Evolutionary conservation across 1,284 basidiomycete genomes (phyloP).

Genomic region (Trichosporon coremiiforme): DNA sequence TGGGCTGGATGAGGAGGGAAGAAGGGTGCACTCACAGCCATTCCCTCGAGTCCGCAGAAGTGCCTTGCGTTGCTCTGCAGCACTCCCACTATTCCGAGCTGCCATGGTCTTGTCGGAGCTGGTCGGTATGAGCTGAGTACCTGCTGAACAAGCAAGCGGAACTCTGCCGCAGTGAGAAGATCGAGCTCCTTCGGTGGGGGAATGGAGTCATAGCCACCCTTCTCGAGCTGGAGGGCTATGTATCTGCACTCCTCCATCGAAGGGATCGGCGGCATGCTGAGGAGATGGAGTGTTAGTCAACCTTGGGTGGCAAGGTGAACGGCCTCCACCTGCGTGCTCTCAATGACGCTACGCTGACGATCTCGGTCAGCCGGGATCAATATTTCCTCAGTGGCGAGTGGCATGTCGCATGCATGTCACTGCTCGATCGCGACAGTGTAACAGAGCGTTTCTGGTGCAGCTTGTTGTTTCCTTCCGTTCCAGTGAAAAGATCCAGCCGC

Average conservation of each 20-base stretch:
- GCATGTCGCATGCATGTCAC: no score
- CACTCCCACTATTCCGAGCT: neutral
- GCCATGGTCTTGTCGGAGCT: neutral
- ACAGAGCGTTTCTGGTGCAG: no score
- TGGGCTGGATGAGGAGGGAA: no score
- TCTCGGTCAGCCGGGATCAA: no score
- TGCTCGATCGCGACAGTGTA: no score
- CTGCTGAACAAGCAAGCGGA: constrained; percentile 4
- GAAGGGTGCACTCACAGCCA: neutral
- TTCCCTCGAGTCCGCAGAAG: neutral
- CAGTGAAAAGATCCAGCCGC: neutral
- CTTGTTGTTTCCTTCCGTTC: no score
- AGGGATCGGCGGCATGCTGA: neutral
- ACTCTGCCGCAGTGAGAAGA: neutral
- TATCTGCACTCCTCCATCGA: neutral
- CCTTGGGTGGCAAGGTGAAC: neutral
- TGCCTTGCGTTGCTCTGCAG: constrained; percentile 2
- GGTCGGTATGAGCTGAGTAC: neutral
- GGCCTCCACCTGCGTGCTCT: constrained; percentile 2
- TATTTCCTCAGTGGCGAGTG: no score
- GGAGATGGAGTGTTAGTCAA: neutral
- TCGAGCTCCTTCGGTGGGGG: neutral
- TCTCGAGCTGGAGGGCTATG: constrained; percentile 1
- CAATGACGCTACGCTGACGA: neutral
- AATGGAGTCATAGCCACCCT: neutral